Base-by-base conservation (phyloP, 371 early-diverging fungal species). In the Mucor plumbeus region DNA sequence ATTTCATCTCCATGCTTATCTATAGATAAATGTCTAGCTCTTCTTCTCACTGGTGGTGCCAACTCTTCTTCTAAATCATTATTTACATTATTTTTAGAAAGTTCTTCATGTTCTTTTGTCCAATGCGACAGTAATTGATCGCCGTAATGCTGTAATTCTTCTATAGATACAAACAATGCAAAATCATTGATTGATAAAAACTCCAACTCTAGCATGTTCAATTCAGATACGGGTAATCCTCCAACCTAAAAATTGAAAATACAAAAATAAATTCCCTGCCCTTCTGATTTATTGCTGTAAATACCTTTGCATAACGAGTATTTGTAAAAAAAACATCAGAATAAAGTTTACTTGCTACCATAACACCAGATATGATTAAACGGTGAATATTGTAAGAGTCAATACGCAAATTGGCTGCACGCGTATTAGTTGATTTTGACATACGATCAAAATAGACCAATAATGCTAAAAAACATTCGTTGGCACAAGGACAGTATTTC, bases 241-340 rank as follows among this genome's bases (percentile, higher is more conserved):
- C 98, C 98, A 35, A 98, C 97, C 91, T 91, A 78, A 19, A 53
- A 10, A 4, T 5, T 14, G 31, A 31, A 53, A 5, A 2, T 5
- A 53, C 5, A 31, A 21, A 7, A 13, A 53, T 53, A 53, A 53
- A 53, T 53, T 53, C 53, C 53, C 53, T 53, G 53, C 31, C 10
- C 10, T 50, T 21, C 14, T 7, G 19, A 0, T 14, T 21, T 17
- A 9, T 14, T 31, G 53, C 13, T 9, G 26, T 53, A 31, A 13
- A 53, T 69, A 88, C 89, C 86, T 91, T 94, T 58, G 95, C 92
- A 71, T 94, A 94, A 35, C 95, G 85, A 34, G 94, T 89, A 68
- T 96, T 97, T 35, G 96, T 95, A 74, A 89, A 97, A 64, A 97
- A 97, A 47, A 95, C 88, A 71, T 97, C 97, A 0, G 91, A 91